Percentiles rank a stretch among this genome's conserved stretches.
Conservation (phyloP, 2,329 filamentous ascomycete genomes). For the Neoarthrinium moseri region DNA sequence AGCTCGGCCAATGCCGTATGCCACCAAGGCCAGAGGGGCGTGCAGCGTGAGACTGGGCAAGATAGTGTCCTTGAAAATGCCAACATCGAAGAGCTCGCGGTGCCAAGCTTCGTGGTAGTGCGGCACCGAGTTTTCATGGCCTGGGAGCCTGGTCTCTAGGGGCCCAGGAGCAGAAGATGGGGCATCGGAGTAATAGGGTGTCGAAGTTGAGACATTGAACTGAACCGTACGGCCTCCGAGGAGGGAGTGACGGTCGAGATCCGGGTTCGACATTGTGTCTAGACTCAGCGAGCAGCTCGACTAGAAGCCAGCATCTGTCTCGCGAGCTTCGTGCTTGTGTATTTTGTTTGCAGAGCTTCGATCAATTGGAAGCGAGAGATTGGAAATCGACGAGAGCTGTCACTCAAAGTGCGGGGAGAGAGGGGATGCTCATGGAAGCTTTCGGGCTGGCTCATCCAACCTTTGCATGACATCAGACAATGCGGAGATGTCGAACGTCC, state of each 20-base stretch:
- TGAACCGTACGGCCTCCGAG: conserved; percentile 7
- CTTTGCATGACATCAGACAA: background rate
- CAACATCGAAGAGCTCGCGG: conserved; percentile 13
- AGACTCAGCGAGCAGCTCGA: background rate
- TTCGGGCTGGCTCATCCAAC: too few relatives aligned
- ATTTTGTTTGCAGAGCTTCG: too few relatives aligned
- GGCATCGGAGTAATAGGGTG: background rate
- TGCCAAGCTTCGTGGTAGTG: conserved; percentile 8
- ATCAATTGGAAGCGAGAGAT: background rate
- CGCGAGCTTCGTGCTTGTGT: too few relatives aligned
- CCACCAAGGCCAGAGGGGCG: conserved; percentile 22
- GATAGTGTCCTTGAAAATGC: conserved; percentile 14
- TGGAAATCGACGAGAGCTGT: conserved; percentile 5
- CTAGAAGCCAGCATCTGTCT: background rate
- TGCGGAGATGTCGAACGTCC: background rate
- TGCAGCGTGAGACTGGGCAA: conserved; percentile 12
- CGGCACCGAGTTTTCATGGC: conserved; percentile 3
- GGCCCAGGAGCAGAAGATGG: background rate
- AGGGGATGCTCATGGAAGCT: background rate
- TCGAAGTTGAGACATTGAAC: conserved; percentile 6
- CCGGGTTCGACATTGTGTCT: conserved; percentile 8
- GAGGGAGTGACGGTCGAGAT: conserved; percentile 5
- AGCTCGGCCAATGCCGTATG: conserved; percentile 49
- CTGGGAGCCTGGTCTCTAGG: background rate
- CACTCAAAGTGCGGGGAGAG: background rate